Conservation (phyloP, 441 rosid species). For the Aleurites moluccanus region DNA sequence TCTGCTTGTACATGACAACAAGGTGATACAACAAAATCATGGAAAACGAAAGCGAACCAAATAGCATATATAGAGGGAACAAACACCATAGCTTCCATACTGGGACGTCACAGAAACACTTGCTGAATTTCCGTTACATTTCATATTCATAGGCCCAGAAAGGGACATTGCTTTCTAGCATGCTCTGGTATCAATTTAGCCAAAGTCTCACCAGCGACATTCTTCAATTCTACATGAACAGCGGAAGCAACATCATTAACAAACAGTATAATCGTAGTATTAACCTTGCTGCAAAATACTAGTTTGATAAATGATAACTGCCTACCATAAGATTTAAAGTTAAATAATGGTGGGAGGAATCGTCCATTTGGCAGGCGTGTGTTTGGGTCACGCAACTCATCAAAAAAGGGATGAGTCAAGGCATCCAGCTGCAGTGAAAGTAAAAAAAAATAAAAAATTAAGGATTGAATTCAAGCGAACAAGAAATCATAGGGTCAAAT, state of each 20-base stretch:
- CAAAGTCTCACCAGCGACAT: constrained; percentile 53
- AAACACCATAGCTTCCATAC: constrained; percentile 26
- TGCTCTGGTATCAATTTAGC: constrained; percentile 87
- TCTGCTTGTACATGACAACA: constrained; percentile 35
- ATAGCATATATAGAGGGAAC: constrained; percentile 18
- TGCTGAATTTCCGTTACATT: constrained; percentile 17
- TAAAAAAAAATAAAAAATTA: not conserved
- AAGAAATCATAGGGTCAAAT: not conserved
- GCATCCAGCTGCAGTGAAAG: constrained; percentile 61
- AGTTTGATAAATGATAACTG: not conserved
- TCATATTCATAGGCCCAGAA: constrained; percentile 51
- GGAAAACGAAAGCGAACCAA: constrained; percentile 1
- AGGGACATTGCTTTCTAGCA: constrained; percentile 84
- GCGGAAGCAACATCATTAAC: not conserved
- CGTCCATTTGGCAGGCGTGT: constrained; percentile 86
- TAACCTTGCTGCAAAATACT: not conserved
- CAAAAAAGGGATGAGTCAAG: constrained; percentile 87
- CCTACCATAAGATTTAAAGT: constrained; percentile 81
- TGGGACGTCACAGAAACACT: constrained; percentile 1
- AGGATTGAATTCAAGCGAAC: not conserved
- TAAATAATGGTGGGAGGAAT: constrained; percentile 89
- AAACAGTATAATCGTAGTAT: constrained; percentile 1
- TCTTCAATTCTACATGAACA: constrained; percentile 65
- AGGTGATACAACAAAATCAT: constrained; percentile 18
- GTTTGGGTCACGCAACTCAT: constrained; percentile 86